Evolutionary conservation across 148 eudicot genomes (phyloP).

Genomic region (Rhododendron simsii): DNA sequence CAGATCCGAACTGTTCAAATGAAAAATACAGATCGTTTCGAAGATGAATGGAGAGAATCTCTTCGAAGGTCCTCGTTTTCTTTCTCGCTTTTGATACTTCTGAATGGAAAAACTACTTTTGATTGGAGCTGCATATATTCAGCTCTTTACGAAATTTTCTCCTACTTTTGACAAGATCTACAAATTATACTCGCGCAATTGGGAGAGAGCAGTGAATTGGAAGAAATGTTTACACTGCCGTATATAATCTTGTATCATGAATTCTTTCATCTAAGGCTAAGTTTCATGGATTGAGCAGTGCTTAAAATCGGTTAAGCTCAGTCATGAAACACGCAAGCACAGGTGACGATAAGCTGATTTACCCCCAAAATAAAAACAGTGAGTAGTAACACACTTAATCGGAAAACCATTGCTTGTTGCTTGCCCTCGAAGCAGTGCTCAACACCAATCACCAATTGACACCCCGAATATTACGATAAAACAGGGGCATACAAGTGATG

Average conservation of each 20-base stretch:
- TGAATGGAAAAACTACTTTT: too few species aligned
- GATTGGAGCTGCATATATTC: too few species aligned
- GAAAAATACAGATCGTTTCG: background rate
- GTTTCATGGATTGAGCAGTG: background rate
- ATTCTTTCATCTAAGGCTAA: background rate
- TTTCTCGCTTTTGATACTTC: background rate
- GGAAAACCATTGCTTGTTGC: background rate
- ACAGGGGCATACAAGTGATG: background rate
- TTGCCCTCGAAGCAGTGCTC: background rate
- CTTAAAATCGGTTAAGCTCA: background rate
- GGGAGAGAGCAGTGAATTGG: background rate
- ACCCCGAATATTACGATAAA: background rate
- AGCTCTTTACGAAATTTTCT: background rate
- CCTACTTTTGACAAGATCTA: background rate
- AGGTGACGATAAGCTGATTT: background rate
- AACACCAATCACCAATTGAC: background rate
- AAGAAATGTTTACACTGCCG: background rate
- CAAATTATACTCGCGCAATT: background rate
- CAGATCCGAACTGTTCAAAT: background rate
- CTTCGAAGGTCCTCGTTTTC: background rate
- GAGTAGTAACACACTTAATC: background rate
- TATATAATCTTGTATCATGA: background rate
- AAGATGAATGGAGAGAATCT: background rate
- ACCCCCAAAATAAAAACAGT: background rate
- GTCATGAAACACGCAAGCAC: background rate